Conservation (phyloP, 164 flowering plant species). For the Sedum album region DNA sequence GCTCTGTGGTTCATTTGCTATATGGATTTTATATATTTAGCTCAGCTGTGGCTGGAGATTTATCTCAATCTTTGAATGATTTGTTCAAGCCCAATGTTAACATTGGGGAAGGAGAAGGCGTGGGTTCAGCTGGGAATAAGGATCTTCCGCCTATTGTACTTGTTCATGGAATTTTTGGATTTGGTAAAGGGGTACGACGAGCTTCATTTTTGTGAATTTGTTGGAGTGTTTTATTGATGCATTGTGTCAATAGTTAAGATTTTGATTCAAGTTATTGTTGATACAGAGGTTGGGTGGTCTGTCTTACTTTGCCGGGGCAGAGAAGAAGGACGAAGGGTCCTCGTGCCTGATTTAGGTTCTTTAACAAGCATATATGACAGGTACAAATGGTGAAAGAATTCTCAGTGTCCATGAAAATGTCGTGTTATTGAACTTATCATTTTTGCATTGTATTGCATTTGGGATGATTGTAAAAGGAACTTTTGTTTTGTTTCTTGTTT, state of each 20-base stretch:
- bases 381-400: slow-evolving; percentile 17
- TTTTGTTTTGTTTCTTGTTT: slow-evolving; percentile 9
- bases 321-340: slow-evolving; percentile 93
- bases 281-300: slow-evolving; percentile 77
- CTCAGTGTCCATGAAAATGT: not conserved
- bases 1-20: slow-evolving; percentile 11
- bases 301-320: slow-evolving; percentile 94
- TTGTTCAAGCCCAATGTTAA: not conserved
- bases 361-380: slow-evolving; percentile 89
- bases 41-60: slow-evolving; percentile 11
- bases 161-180: slow-evolving; percentile 94
- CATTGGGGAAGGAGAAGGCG: not conserved
- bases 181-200: slow-evolving; percentile 84
- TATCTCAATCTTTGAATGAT: slow-evolving; percentile 3
- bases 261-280: slow-evolving; percentile 10
- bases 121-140: slow-evolving; percentile 10
- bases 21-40: slow-evolving; percentile 11
- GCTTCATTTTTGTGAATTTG: not conserved
- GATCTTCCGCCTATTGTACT: slow-evolving; percentile 80
- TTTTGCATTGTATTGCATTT: not conserved
- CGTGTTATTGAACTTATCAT: not conserved
- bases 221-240: not conserved
- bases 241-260: not conserved
- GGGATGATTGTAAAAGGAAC: not conserved
- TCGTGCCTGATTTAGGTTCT: slow-evolving; percentile 95